Base-by-base conservation (phyloP, 108 stramenopile genomes). In the Aurantiochytrium sp. region DNA sequence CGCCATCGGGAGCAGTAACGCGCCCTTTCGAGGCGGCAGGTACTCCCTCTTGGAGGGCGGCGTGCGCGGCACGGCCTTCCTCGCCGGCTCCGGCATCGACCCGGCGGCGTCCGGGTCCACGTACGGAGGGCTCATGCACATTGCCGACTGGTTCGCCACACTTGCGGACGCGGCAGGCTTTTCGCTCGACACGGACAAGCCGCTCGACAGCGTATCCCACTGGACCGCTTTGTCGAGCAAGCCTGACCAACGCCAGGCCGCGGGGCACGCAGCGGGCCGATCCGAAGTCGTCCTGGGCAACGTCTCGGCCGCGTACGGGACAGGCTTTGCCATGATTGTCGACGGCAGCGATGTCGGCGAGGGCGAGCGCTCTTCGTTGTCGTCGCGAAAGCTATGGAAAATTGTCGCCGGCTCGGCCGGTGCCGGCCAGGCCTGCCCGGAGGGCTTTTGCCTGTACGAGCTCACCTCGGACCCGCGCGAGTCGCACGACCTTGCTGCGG, bases 1-100 rank as follows among this genome's bases (percentile, higher is more conserved):
- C 45, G 73, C 42, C 6, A 42, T 48, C 6, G 45, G 73, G 12
- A 27, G 42, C 34, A 65, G 59, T 19, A 81, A 81, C 39, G 1
- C 6, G 27, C 73, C 73, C 12, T 24, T 81, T 17, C 39, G 73
- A 17, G 73, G 73, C 39, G 73, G 73, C 73, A 81, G 30, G 32
- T n/a, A 48, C 39, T 48, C 73, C 19, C 45, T 81, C 39, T 81
- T n/a, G 12, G 73, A 81, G 24, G 73, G 73, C 73, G 73, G 73
- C 12, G 45, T 81, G 6, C 73, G 73, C 2, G 39, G 42, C 6
- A 24, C 30, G 1, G 73, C 24, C 45, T 81, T 81, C 24, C 32
- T 65, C 34, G 59, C 4, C 15, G 59, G 59, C 8, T 65, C 8
- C 19, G 59, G 59, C 8, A 42, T 81, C 24, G 27, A 68, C n/a